A percentile compares a stretch with the other conserved stretches of the same genome.
These are phyloP conservation scores for Nicotiana otophora DNA, from an alignment of 257 asterid genomes.

Conservation along the genomic window DNA sequence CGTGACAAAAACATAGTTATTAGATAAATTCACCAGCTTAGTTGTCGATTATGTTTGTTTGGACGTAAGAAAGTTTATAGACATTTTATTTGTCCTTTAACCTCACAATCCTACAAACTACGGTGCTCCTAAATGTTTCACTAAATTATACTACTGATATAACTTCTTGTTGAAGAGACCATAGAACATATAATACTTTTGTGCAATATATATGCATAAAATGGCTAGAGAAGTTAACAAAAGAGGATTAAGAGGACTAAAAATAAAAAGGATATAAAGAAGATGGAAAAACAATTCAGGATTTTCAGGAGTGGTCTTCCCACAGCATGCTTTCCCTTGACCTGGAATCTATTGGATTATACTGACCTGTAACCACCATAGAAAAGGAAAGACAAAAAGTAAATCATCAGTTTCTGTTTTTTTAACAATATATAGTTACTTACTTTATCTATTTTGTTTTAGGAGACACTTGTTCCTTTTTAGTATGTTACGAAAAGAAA, in stretches of 20 bases:
- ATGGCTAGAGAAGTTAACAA: neutral
- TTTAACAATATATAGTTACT: too few species aligned
- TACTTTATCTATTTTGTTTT: too few species aligned
- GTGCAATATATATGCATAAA: neutral
- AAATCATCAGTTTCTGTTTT: too few species aligned
- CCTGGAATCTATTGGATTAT: slow-evolving; percentile 33
- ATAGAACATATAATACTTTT: neutral
- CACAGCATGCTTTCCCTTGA: slow-evolving; percentile 48
- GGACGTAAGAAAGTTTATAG: neutral
- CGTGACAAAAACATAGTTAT: neutral
- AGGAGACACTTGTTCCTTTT: too few species aligned
- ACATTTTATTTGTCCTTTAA: neutral
- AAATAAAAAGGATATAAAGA: neutral
- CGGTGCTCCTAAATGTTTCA: neutral
- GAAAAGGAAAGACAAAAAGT: too few species aligned
- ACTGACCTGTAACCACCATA: slow-evolving; percentile 29
- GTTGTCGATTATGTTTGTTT: neutral
- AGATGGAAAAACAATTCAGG: neutral
- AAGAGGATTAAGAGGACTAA: neutral
- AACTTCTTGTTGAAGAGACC: neutral
- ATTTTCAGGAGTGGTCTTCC: slow-evolving; percentile 39
- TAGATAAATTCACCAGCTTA: neutral
- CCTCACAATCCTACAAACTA: neutral
- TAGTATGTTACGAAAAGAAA: too few species aligned
- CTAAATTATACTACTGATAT: neutral